A percentile compares a stretch with the other conserved stretches of the same genome.
phyloP scores from a whole-genome alignment of 768 basidiomycete species.

The Hygrophorus russula region DNA sequence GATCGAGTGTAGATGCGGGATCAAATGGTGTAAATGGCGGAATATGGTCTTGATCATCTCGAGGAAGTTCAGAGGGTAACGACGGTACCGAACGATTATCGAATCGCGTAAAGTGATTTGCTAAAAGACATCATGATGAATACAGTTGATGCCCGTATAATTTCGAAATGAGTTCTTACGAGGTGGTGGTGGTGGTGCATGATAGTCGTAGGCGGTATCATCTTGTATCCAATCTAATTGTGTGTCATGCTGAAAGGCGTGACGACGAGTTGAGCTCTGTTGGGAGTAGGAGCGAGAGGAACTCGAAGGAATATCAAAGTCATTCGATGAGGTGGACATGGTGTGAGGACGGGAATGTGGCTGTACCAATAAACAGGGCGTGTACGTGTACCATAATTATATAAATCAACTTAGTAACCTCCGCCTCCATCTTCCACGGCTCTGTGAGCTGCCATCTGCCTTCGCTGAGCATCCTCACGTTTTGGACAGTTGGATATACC shows the following conservation, averaged over 20 bases:
- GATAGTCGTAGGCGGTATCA: background rate
- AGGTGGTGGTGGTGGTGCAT: background rate
- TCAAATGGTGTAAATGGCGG: background rate
- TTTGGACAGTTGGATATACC: conserved; percentile 94
- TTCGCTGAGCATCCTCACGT: conserved; percentile 82
- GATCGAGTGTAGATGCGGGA: no score
- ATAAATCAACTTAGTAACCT: conserved; percentile 17
- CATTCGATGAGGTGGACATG: background rate
- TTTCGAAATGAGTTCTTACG: background rate
- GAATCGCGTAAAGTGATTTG: background rate
- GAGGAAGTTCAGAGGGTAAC: background rate
- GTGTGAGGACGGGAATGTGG: background rate
- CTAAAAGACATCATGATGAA: background rate
- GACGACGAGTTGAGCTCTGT: background rate
- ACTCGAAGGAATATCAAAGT: background rate
- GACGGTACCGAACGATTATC: background rate
- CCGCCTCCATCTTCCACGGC: conserved; percentile 56
- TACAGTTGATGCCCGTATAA: background rate
- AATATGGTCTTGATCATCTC: background rate
- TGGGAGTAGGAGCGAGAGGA: background rate
- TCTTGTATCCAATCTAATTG: background rate
- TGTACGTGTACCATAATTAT: conserved; percentile 11
- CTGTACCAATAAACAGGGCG: background rate
- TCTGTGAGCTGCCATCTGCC: conserved; percentile 85
- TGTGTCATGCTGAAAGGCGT: background rate